Evolutionary conservation across 345 rosid species (phyloP).

Genomic region (Excoecaria cochinchinensis): DNA sequence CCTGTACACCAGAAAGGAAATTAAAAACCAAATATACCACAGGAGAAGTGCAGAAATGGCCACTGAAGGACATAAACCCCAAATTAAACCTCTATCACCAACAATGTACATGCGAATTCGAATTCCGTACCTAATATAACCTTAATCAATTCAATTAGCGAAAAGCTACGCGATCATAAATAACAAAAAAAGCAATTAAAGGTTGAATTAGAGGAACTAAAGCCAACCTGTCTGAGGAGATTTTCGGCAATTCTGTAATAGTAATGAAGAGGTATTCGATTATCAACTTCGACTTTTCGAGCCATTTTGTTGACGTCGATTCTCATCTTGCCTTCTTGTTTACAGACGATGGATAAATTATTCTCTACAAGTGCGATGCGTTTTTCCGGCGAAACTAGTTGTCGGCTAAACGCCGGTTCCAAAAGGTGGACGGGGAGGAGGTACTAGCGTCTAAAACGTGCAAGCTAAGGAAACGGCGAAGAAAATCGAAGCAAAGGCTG

Average conservation of each 20-base stretch:
- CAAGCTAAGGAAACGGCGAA: slow-evolving; percentile 12
- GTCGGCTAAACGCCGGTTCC: not conserved
- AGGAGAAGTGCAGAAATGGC: not conserved
- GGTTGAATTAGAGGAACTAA: not conserved
- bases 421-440: not conserved
- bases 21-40: not conserved
- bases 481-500: slow-evolving; percentile 16
- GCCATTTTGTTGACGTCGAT: slow-evolving; percentile 60
- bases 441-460: slow-evolving; percentile 18
- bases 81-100: not conserved
- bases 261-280: slow-evolving; percentile 72
- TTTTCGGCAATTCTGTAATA: slow-evolving; percentile 89
- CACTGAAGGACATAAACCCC: not conserved
- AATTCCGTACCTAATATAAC: not conserved
- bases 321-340: slow-evolving; percentile 34
- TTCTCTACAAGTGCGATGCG: not conserved
- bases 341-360: not conserved
- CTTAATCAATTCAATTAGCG: not conserved
- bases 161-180: not conserved
- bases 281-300: slow-evolving; percentile 73
- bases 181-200: slow-evolving; percentile 8
- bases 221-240: slow-evolving; percentile 76
- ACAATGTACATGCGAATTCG: not conserved
- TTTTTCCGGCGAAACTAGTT: not conserved
- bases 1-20: slow-evolving; percentile 42